Conservation (phyloP, 345 rosid genomes). For the Citrus medica region DNA sequence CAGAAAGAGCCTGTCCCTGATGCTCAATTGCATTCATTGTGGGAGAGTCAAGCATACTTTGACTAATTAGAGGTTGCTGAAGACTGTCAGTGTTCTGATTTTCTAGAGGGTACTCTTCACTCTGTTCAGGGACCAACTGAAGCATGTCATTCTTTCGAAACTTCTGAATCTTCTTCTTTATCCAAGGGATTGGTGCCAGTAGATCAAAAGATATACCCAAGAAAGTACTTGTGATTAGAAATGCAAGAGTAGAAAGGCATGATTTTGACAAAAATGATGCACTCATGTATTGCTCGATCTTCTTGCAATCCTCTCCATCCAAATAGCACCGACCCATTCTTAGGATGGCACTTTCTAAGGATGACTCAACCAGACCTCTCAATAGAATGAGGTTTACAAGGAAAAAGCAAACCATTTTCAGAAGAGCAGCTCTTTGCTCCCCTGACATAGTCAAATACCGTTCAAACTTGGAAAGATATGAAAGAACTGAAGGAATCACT, state of each 20-base stretch:
- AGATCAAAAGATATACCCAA: constrained; percentile 90
- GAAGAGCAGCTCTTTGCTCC: constrained; percentile 89
- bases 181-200: constrained; percentile 96
- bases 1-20: constrained; percentile 70
- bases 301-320: constrained; percentile 98
- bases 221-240: constrained; percentile 89
- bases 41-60: constrained; percentile 61
- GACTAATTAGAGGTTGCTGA: constrained; percentile 67
- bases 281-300: constrained; percentile 93
- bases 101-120: constrained; percentile 76
- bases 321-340: constrained; percentile 90
- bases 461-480: constrained; percentile 91
- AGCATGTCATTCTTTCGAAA: constrained; percentile 96
- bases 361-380: constrained; percentile 87
- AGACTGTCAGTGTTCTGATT: constrained; percentile 57
- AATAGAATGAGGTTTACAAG: constrained; percentile 90
- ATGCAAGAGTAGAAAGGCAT: constrained; percentile 92
- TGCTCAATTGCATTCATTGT: constrained; percentile 40
- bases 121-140: constrained; percentile 88
- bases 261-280: constrained; percentile 89
- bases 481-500: constrained; percentile 84
- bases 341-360: constrained; percentile 77
- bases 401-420: constrained; percentile 98
- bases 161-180: constrained; percentile 81
- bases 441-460: constrained; percentile 83